Percentiles rank a stretch among this genome's conserved stretches.
Conservation (phyloP, 129 eudicot species). For the Heracleum sosnowskyi region DNA sequence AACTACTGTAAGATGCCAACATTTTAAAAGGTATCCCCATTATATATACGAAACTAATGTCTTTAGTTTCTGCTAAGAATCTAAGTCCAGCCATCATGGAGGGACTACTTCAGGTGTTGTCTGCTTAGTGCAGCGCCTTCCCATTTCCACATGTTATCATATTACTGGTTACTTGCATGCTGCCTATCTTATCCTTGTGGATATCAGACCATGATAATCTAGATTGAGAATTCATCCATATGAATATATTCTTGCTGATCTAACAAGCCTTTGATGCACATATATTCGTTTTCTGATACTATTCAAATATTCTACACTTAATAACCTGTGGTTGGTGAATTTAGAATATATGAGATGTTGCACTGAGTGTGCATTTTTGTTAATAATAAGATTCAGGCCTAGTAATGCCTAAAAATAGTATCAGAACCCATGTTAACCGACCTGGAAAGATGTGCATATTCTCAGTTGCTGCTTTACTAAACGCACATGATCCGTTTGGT, state of each 20-base stretch:
- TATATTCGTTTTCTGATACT: not conserved
- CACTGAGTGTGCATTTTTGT: not conserved
- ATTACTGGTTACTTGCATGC: not conserved
- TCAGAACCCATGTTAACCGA: not conserved
- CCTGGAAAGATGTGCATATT: not conserved
- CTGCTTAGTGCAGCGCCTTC: constrained; percentile 13
- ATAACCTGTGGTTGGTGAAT: not conserved
- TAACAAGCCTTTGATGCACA: not conserved
- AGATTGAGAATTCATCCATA: not conserved
- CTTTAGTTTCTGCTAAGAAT: constrained; percentile 16
- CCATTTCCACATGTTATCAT: constrained; percentile 2
- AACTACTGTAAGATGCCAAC: constrained; percentile 32
- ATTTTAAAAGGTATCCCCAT: constrained; percentile 31
- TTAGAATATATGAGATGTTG: not conserved
- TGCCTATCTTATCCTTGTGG: not conserved
- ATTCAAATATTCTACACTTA: not conserved
- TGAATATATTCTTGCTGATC: not conserved
- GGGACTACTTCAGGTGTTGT: constrained; percentile 27
- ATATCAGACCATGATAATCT: not conserved
- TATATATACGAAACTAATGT: constrained; percentile 24
- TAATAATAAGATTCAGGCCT: not conserved
- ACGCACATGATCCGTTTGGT: not conserved
- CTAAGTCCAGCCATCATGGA: constrained; percentile 1
- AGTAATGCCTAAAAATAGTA: not conserved
- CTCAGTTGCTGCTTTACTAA: not conserved